Base-by-base conservation (phyloP, 2,329 filamentous ascomycete genomes). In the Paramyrothecium sp. region DNA sequence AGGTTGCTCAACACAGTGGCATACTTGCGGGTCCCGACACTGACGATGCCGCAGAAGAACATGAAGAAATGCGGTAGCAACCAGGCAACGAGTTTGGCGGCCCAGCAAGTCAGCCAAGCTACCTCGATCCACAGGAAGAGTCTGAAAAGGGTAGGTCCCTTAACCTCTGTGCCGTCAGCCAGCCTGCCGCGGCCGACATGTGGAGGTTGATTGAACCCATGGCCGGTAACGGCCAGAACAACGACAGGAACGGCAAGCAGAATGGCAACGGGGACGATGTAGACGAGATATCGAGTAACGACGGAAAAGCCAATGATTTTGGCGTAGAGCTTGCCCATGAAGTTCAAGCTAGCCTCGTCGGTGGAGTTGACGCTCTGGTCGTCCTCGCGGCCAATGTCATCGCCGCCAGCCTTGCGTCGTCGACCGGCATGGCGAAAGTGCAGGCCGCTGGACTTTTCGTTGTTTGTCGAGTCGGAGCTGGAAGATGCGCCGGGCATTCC, bases 111-210 rank as follows among this genome's bases (percentile, higher is more conserved):
- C 44, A 87, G 72, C 88, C 88, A 91, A 38, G 87, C 79, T 54
- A 88, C 78, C 67, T 89, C 84, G 63, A 90, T 81, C 88, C 88
- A 89, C 51, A 88, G 75, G 65, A 89, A 89, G 51, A 91, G 77
- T 52, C 81, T 72, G 65, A 87, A 84, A 11, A 89, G 76, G 4
- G 79, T 75, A 10, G 83, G 79, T 1, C 80, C 81, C 13, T 64
- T 4, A 7, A 19, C 38, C 38, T 44, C 41, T 48, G 61, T 63
- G 20, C 63, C 69, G 30, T 58, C 59, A 21, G 53, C 26, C 26
- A 44, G 38, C 38, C 13, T 63, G 19, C 58, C 51, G 11, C 63
- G 62, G 50, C 77, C 80, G 16, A 81, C 68, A 3, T 57, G 61
- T 26, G 78, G 63, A 26, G 77, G 68, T n/a, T 67, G 33, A 38